Conservation (phyloP, 345 rosid species). For the Cardamine resedifolia region DNA sequence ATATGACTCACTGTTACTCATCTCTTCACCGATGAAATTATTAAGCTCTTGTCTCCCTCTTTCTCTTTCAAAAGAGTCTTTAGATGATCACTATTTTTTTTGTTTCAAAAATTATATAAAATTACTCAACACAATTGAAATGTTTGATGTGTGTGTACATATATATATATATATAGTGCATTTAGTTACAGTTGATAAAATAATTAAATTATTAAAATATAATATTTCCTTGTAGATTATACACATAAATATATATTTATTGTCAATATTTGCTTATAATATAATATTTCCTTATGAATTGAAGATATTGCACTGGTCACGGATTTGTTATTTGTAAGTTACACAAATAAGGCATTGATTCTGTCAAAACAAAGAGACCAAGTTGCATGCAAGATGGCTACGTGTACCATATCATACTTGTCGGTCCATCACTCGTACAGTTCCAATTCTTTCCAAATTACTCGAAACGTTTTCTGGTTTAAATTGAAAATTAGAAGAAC, state of each 20-base stretch:
- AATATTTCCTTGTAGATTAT: neutral
- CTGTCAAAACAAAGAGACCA: conserved; percentile 7
- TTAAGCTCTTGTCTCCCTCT: conserved; percentile 1
- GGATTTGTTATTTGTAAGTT: neutral
- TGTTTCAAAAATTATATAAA: neutral
- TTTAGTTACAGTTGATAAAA: neutral
- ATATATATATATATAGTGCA: conserved; percentile 4
- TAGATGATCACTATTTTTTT: neutral
- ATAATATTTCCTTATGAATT: conserved; percentile 8
- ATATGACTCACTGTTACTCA: conserved; percentile 44
- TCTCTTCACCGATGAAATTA: conserved; percentile 15
- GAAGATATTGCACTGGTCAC: conserved; percentile 29
- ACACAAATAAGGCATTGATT: conserved; percentile 13
- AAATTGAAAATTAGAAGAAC: neutral
- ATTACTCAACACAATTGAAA: neutral
- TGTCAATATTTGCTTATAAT: neutral
- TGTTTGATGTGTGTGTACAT: neutral
- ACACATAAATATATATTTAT: neutral
- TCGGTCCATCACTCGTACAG: conserved; percentile 18
- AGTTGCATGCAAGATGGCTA: conserved; percentile 22
- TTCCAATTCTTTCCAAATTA: neutral
- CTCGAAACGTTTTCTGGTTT: neutral
- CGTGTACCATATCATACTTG: conserved; percentile 15
- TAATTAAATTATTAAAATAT: neutral
- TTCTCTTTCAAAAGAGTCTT: conserved; percentile 1